Evolutionary conservation across 2,329 filamentous ascomycete genomes (phyloP).

Genomic region (Leptosphaerulina australis): DNA sequence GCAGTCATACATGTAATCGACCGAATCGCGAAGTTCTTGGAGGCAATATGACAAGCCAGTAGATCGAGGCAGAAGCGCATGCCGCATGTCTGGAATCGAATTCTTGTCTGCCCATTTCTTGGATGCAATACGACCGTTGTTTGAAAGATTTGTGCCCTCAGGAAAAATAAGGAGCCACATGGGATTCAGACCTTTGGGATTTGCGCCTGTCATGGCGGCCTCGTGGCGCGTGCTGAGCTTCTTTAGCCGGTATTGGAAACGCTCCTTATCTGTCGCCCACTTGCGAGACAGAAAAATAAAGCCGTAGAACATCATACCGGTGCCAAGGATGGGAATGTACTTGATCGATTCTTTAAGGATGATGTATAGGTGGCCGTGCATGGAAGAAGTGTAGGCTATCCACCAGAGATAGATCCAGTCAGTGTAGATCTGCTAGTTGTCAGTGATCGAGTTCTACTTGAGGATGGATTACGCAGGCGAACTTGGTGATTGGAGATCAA

Average conservation of each 20-base stretch:
- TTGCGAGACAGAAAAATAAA: slow-evolving; percentile 96
- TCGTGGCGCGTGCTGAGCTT: slow-evolving; percentile 66
- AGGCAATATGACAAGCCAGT: slow-evolving; percentile 82
- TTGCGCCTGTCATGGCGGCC: slow-evolving; percentile 45
- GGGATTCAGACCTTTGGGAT: slow-evolving; percentile 64
- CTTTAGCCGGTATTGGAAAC: slow-evolving; percentile 73
- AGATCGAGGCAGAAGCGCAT: slow-evolving; percentile 76
- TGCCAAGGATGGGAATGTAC: slow-evolving; percentile 79
- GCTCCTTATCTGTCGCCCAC: slow-evolving; percentile 78
- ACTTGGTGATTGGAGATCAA: slow-evolving; percentile 84
- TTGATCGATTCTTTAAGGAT: slow-evolving; percentile 88
- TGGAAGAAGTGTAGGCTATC: slow-evolving; percentile 77
- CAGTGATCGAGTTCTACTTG: neutral
- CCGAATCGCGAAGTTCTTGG: slow-evolving; percentile 72
- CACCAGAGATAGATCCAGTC: slow-evolving; percentile 97
- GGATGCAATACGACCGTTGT: slow-evolving; percentile 73
- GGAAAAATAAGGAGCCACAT: slow-evolving; percentile 93
- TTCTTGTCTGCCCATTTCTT: slow-evolving; percentile 78
- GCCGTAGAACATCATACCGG: slow-evolving; percentile 82
- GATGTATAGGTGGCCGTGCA: slow-evolving; percentile 88
- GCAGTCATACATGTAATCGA: slow-evolving; percentile 89
- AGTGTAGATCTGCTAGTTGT: slow-evolving; percentile 69
- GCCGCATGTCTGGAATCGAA: slow-evolving; percentile 70
- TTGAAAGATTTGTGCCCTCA: slow-evolving; percentile 81
- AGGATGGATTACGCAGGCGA: neutral